Evolutionary conservation across 2,329 filamentous ascomycete genomes (phyloP), one percentile per base, ranked within the genome.

Genomic region (Colletotrichum endophyticum): DNA sequence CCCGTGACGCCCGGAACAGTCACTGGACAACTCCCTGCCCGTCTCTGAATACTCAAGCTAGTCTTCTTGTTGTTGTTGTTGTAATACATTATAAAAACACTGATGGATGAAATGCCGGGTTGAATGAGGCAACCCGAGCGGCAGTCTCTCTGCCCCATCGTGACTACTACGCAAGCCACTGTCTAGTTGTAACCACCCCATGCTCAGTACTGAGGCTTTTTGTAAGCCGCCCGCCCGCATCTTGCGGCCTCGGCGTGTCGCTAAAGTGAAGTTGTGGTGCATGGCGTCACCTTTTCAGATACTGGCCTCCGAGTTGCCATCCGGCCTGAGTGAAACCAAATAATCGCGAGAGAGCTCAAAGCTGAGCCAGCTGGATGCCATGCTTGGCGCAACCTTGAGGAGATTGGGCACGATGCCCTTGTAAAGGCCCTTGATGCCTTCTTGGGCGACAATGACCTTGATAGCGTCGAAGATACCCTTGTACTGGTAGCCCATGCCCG

Each of bases 291-390:
- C 34, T 36, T 64, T 36, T 78, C 70, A 76, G 22, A 78, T 59
- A 27, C 57, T 13, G 22, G 66, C 30, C 15, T 79, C 72, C 32
- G 83, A 79, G n/a, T 83, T 80, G 25, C 81, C 83, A 30, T 87
- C 87, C 2, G 88, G 86, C 75, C 90, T 90, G 34, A 96, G 83
- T 25, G 87, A 88, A 73, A 98, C 88, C 56, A 99, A 87, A 82
- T 98, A 94, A 85, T 99, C 97, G 79, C 97, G 92, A 11, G 95
- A 96, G 83, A 99, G 88, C 86, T 99, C 97, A 83, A 98, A 99
- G 85, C 96, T 98, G 77, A 99, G 91, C 96, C 97, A 99, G 85
- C 95, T 98, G 80, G 96, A 98, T 19, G 97, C 97, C 96, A 99
- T 99, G 84, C 96, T 99, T 5, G 97, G 97, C 9, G 97, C 96